These are phyloP conservation scores for Allium fistulosum DNA, from an alignment of 106 monocot species.

Conservation along the genomic window DNA sequence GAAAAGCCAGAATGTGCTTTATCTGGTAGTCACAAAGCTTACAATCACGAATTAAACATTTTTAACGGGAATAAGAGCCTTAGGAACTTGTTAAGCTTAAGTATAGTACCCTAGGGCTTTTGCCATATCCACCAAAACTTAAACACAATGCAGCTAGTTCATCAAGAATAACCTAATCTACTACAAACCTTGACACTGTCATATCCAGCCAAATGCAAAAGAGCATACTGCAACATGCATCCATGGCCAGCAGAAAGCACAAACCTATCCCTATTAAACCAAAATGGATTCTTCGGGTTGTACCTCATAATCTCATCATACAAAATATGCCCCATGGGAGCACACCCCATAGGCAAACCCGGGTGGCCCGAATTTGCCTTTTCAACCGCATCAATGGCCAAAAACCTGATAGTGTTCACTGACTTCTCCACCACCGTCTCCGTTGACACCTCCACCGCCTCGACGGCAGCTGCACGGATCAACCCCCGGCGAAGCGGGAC, in stretches of 20 bases:
- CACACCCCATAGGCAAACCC: conserved; percentile 66
- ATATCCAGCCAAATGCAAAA: conserved; percentile 84
- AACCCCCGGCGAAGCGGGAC: not conserved
- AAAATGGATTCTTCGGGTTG: conserved; percentile 61
- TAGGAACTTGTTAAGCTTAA: no score
- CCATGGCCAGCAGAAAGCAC: conserved; percentile 65
- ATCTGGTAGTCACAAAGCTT: no score
- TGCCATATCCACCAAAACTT: no score
- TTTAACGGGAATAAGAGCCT: no score
- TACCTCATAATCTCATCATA: conserved; percentile 64
- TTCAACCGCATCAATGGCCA: conserved; percentile 64
- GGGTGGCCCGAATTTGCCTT: conserved; percentile 76
- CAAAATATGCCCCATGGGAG: conserved; percentile 53
- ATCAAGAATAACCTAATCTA: no score
- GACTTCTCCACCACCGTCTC: conserved; percentile 46
- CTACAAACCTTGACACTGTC: conserved; percentile 65
- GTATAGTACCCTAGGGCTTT: no score
- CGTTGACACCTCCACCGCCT: not conserved
- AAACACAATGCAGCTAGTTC: no score
- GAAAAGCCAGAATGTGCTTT: no score
- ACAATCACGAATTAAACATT: no score
- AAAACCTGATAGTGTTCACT: conserved; percentile 59
- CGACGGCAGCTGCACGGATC: not conserved
- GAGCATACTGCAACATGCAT: conserved; percentile 59
- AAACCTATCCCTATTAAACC: conserved; percentile 64